phyloP scores from a whole-genome alignment of 495 filamentous ascomycete species.

The Collariella sp. region DNA sequence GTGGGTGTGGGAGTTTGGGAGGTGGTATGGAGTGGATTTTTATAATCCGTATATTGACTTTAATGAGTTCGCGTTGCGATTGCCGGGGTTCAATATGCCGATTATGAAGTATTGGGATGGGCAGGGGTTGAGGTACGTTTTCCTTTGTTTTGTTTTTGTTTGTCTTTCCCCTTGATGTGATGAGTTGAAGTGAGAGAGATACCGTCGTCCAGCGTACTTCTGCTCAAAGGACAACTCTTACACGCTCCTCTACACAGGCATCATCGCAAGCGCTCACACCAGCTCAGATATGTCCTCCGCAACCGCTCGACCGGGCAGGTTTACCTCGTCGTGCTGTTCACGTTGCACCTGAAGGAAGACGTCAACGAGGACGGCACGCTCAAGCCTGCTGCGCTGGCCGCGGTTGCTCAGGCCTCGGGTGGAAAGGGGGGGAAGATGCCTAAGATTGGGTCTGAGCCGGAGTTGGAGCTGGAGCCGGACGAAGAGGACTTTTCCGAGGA shows the following conservation, averaged over 20 bases:
- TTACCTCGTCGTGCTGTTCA: constrained; percentile 74
- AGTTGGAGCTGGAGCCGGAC: constrained; percentile 6
- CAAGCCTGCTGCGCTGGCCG: constrained; percentile 34
- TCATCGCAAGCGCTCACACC: constrained; percentile 48
- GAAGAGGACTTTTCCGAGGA: constrained; percentile 18
- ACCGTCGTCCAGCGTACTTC: not conserved
- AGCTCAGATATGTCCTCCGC: constrained; percentile 79
- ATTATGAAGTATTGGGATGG: constrained; percentile 78
- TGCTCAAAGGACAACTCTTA: not conserved
- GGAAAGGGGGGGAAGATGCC: constrained; percentile 1
- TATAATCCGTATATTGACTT: constrained; percentile 91
- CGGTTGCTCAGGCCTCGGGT: not conserved
- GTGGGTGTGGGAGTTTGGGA: constrained; percentile 42
- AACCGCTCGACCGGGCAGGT: constrained; percentile 58
- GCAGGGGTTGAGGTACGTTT: constrained; percentile 44
- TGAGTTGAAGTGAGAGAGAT: not conserved
- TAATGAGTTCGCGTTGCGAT: constrained; percentile 60
- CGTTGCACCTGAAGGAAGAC: constrained; percentile 56
- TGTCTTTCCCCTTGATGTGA: not conserved
- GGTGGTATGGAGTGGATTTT: constrained; percentile 69
- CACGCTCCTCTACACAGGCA: constrained; percentile 15
- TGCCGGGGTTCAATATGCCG: constrained; percentile 71
- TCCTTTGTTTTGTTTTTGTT: not conserved
- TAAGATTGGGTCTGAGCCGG: not conserved
- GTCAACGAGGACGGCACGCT: constrained; percentile 50